Percentiles rank a stretch among this genome's conserved stretches.
Evolutionary conservation across 441 rosid species (phyloP).

Genomic region (Erysimum pusillum): DNA sequence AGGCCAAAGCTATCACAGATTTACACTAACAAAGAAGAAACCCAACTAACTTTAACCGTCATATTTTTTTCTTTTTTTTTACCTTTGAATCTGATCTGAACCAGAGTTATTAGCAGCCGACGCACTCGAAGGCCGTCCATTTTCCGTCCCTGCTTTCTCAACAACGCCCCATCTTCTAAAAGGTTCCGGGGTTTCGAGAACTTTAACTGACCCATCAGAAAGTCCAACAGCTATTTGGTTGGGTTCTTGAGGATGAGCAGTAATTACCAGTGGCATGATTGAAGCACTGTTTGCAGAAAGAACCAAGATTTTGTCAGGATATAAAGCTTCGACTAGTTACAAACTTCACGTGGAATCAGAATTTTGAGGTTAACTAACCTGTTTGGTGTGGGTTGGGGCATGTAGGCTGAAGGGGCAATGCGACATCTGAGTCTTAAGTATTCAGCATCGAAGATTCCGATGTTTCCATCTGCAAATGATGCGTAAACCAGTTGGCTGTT

Average conservation of each 20-base stretch:
- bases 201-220: conserved; percentile 66
- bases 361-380: conserved; percentile 46
- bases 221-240: conserved; percentile 68
- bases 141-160: conserved; percentile 52
- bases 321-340: background rate
- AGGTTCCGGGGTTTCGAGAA: conserved; percentile 61
- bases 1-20: conserved; percentile 33
- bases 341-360: background rate
- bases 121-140: conserved; percentile 59
- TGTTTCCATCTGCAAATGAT: conserved; percentile 63
- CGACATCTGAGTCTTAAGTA: conserved; percentile 69
- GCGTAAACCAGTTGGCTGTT: conserved; percentile 71
- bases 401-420: conserved; percentile 66
- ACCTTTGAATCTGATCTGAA: conserved; percentile 63
- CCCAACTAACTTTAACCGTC: conserved; percentile 28
- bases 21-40: conserved; percentile 33
- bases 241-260: conserved; percentile 70
- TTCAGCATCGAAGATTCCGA: conserved; percentile 74
- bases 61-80: conserved; percentile 8
- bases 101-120: conserved; percentile 57
- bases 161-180: conserved; percentile 64
- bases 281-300: conserved; percentile 49
- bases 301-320: conserved; percentile 17
- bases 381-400: conserved; percentile 51
- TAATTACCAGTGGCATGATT: conserved; percentile 60